Evolutionary conservation across 1,284 basidiomycete genomes (phyloP).

Genomic region (Trichosporon inkin): DNA sequence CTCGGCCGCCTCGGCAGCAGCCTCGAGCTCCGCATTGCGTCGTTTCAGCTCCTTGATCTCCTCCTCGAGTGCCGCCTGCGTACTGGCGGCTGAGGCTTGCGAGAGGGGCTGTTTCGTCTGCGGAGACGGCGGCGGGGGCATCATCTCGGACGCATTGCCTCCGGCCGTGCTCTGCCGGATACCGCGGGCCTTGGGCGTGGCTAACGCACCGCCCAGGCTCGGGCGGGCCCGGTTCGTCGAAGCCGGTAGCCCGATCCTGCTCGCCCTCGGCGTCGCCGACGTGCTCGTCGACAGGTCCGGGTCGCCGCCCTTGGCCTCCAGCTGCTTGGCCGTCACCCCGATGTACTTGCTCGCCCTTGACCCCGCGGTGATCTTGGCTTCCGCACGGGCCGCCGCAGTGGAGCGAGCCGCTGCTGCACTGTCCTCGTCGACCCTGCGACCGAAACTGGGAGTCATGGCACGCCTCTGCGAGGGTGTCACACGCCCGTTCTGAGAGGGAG

Average conservation of each 20-base stretch:
- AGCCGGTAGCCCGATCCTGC: conserved; percentile 35
- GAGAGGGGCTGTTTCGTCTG: conserved; percentile 19
- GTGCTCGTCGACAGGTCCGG: conserved; percentile 25
- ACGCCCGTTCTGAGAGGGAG: conserved; percentile 27
- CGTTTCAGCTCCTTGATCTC: conserved; percentile 38
- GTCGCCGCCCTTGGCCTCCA: conserved; percentile 52
- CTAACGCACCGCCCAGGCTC: conserved; percentile 39
- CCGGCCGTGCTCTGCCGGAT: conserved; percentile 29
- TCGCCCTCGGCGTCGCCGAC: conserved; percentile 36
- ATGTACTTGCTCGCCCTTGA: conserved; percentile 71
- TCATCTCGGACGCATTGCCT: conserved; percentile 32
- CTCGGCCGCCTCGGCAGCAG: not conserved
- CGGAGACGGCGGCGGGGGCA: conserved; percentile 52
- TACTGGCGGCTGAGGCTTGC: conserved; percentile 37
- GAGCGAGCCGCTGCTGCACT: conserved; percentile 21
- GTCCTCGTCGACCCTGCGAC: not conserved
- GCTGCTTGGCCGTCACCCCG: conserved; percentile 74
- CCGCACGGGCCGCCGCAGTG: conserved; percentile 40
- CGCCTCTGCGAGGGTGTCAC: conserved; percentile 20
- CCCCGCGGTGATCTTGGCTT: conserved; percentile 64
- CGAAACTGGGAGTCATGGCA: conserved; percentile 20
- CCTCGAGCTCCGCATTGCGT: conserved; percentile 38
- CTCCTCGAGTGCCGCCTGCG: conserved; percentile 37
- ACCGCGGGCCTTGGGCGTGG: conserved; percentile 42
- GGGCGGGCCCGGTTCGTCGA: conserved; percentile 33